A percentile compares a stretch with the other conserved stretches of the same genome.
phyloP scores from a whole-genome alignment of 805 yeast genomes.

The Yamadazyma sp. region DNA sequence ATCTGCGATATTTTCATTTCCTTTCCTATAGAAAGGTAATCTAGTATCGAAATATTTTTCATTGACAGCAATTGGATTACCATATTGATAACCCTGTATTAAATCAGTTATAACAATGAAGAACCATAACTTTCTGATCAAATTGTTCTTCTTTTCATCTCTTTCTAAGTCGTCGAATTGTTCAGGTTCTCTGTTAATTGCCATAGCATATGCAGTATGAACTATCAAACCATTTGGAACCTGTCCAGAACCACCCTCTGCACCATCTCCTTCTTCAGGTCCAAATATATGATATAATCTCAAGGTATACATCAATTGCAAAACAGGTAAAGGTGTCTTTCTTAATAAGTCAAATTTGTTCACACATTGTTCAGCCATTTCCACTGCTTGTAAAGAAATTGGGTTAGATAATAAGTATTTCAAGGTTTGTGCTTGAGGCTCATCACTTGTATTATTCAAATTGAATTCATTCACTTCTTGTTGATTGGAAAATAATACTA shows the following conservation, averaged over 20 bases:
- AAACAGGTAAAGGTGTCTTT: conserved; percentile 45
- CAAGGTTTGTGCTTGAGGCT: conserved; percentile 20
- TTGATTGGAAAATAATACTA: conserved; percentile 36
- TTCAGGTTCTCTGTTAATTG: conserved; percentile 66
- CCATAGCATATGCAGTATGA: conserved; percentile 66
- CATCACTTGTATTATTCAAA: conserved; percentile 21
- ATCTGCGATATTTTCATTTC: conserved; percentile 31
- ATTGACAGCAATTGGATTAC: conserved; percentile 30
- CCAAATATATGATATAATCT: conserved; percentile 48
- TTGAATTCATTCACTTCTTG: conserved; percentile 26
- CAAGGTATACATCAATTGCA: conserved; percentile 54
- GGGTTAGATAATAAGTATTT: conserved; percentile 30
- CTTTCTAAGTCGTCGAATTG: conserved; percentile 32
- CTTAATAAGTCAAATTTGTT: conserved; percentile 30
- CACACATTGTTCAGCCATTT: conserved; percentile 34
- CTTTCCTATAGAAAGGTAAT: conserved; percentile 31
- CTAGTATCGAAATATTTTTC: conserved; percentile 27
- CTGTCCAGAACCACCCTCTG: conserved; percentile 60
- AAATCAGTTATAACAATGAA: conserved; percentile 27
- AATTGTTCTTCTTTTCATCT: conserved; percentile 21
- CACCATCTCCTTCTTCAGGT: conserved; percentile 58
- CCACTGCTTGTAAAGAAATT: conserved; percentile 25
- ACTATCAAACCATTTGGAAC: conserved; percentile 53
- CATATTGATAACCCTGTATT: conserved; percentile 29
- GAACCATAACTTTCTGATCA: conserved; percentile 38